Evolutionary conservation across 1,284 basidiomycete species (phyloP), one percentile per base, ranked within the genome.

Genomic region (Rhodotorula sp.): DNA sequence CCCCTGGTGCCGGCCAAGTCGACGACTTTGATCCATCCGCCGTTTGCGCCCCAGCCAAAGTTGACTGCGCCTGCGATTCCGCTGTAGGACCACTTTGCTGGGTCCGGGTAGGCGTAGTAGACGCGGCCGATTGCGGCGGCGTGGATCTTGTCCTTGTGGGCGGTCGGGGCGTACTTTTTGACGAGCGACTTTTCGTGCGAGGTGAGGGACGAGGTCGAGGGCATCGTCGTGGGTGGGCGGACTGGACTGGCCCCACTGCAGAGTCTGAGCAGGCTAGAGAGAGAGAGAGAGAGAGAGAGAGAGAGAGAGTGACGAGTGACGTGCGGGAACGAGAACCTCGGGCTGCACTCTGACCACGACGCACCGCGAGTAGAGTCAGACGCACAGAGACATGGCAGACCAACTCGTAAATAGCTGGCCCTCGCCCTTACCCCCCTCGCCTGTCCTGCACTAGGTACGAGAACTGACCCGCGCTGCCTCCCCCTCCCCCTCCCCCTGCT

Each of bases 41-140:
- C 84, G 44, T 85, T 85, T 70, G 84, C 85, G 4, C 83, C 82
- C 42, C 86, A 76, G 15, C 77, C 85, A 76, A 95, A 86, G 1
- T 88, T 88, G 24, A 96, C 82, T 15, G 88, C 92, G 7, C 94
- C 94, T 79, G 93, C 89, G 22, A 93, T 82, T 0, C 93, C 93
- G 1, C 89, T 83, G 79, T 94, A 96, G 6, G 86, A 85, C 93
- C 93, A 96, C 76, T 87, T 86, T 75, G 83, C 80, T 3, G 86
- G 89, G 75, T 88, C 83, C 46, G 91, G 74, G 78, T 89, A 83
- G 0, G 91, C 90, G 80, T 91, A 92, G 83, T 95, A 97, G 70
- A 97, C 86, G 60, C 94, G 86, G 12, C 88, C 91, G 51, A 92
- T 85, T 0, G 89, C 87, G 26, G 91, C 93, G 53, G 83, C 86